Evolutionary conservation across 768 basidiomycete species (phyloP).

Genomic region (Termitomyces sp.): DNA sequence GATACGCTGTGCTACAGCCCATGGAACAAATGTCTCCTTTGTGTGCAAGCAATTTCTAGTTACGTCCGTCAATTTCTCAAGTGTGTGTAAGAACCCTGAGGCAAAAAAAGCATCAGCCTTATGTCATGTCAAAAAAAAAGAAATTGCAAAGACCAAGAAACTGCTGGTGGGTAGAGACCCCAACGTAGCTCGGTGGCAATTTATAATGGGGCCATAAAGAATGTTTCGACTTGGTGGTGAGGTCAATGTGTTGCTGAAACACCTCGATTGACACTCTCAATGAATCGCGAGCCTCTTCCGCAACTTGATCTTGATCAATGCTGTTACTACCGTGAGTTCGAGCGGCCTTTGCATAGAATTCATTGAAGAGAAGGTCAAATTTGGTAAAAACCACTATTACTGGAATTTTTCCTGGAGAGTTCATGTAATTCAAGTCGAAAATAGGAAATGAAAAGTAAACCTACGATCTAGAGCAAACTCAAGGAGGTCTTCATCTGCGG

Average conservation of each 20-base stretch:
- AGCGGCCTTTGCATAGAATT: background rate
- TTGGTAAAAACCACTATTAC: slow-evolving; percentile 1
- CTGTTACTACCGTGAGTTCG: background rate
- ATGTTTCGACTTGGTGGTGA: background rate
- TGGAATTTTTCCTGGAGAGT: background rate
- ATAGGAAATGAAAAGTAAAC: background rate
- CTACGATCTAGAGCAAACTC: background rate
- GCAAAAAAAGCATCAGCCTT: background rate
- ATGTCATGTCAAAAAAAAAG: background rate
- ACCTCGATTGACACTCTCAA: background rate
- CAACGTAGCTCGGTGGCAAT: background rate
- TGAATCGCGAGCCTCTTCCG: background rate
- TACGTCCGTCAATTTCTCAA: background rate
- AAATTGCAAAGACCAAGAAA: background rate
- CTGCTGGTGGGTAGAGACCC: background rate
- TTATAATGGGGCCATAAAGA: background rate
- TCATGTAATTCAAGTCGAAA: background rate
- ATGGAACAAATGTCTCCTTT: background rate
- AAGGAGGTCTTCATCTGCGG: background rate
- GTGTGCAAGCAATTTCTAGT: background rate
- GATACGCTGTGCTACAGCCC: slow-evolving; percentile 2
- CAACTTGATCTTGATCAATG: background rate
- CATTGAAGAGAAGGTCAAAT: background rate
- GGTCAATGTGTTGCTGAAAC: background rate
- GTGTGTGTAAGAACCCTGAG: background rate